phyloP scores from a whole-genome alignment of 2,329 filamentous ascomycete species.

The Chaetomiaceae sp. region DNA sequence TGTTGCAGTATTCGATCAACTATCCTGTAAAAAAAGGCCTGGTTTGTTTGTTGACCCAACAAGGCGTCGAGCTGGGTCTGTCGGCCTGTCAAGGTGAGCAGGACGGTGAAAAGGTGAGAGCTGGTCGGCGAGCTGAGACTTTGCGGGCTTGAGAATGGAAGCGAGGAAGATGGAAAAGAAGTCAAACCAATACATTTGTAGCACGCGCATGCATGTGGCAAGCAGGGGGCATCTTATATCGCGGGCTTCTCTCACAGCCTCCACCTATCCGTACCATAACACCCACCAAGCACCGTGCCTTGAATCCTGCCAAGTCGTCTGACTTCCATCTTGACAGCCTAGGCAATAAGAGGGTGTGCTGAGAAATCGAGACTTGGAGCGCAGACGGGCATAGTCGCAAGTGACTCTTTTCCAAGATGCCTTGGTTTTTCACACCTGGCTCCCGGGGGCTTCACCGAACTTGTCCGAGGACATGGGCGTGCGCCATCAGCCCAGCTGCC shows the following conservation, averaged over 20 bases:
- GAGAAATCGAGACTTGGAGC: conserved; percentile 13
- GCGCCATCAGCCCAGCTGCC: conserved; percentile 12
- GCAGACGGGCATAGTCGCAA: neutral
- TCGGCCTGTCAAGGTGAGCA: too few species aligned
- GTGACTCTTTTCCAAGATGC: neutral
- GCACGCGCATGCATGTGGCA: neutral
- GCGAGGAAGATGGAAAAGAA: neutral
- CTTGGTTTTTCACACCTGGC: conserved; percentile 12
- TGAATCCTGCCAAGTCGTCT: conserved; percentile 21
- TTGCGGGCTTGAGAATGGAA: neutral
- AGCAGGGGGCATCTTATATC: conserved; percentile 1
- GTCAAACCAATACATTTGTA: neutral
- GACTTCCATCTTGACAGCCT: conserved; percentile 25
- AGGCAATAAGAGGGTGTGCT: conserved; percentile 26
- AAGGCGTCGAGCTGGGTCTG: too few species aligned
- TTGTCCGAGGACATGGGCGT: conserved; percentile 23
- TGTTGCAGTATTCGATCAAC: too few species aligned
- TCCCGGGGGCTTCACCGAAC: conserved; percentile 23
- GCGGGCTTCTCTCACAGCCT: neutral
- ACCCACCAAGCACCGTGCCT: neutral
- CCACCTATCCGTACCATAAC: too few species aligned
- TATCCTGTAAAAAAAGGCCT: too few species aligned
- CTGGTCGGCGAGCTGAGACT: too few species aligned
- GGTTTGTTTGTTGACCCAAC: too few species aligned
- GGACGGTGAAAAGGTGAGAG: too few species aligned